Evolutionary conservation across 2,329 filamentous ascomycete species (phyloP).

Genomic region (Pezicula rhizophila): DNA sequence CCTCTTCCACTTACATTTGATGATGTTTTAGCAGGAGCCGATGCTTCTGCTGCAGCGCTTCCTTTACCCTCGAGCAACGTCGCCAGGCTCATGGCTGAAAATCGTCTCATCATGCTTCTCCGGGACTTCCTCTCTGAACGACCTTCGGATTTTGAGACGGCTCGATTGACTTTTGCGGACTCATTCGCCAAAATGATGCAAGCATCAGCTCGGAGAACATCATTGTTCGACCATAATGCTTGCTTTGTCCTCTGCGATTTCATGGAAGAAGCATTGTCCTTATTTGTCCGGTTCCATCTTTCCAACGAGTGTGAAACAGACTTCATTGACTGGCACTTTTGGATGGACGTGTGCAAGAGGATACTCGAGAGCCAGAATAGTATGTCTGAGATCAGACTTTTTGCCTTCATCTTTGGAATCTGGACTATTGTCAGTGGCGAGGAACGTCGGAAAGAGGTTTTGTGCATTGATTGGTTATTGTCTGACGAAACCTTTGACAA

Average conservation of each 20-base stretch:
- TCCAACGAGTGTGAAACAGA: slow-evolving; percentile 29
- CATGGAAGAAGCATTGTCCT: slow-evolving; percentile 60
- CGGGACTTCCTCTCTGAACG: slow-evolving; percentile 62
- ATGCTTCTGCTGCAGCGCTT: slow-evolving; percentile 48
- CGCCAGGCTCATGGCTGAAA: slow-evolving; percentile 62
- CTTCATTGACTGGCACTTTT: slow-evolving; percentile 60
- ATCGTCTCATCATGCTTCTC: slow-evolving; percentile 63
- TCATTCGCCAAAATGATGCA: slow-evolving; percentile 58
- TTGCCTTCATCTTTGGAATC: slow-evolving; percentile 59
- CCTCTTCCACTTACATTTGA: slow-evolving; percentile 57
- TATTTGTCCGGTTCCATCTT: slow-evolving; percentile 55
- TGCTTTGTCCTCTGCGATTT: slow-evolving; percentile 72
- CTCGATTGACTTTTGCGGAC: slow-evolving; percentile 55
- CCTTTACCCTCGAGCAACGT: slow-evolving; percentile 52
- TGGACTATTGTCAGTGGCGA: slow-evolving; percentile 56
- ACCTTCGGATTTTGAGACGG: slow-evolving; percentile 43
- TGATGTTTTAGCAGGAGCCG: slow-evolving; percentile 55
- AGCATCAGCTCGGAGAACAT: slow-evolving; percentile 55
- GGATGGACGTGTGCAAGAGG: slow-evolving; percentile 58
- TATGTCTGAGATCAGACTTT: slow-evolving; percentile 64
- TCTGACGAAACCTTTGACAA: slow-evolving; percentile 56
- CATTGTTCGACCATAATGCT: slow-evolving; percentile 62
- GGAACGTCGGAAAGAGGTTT: slow-evolving; percentile 48
- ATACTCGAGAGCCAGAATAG: slow-evolving; percentile 68
- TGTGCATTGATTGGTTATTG: slow-evolving; percentile 59